phyloP scores from a whole-genome alignment of 2,329 filamentous ascomycete genomes.

The Fusarium sublunatum region DNA sequence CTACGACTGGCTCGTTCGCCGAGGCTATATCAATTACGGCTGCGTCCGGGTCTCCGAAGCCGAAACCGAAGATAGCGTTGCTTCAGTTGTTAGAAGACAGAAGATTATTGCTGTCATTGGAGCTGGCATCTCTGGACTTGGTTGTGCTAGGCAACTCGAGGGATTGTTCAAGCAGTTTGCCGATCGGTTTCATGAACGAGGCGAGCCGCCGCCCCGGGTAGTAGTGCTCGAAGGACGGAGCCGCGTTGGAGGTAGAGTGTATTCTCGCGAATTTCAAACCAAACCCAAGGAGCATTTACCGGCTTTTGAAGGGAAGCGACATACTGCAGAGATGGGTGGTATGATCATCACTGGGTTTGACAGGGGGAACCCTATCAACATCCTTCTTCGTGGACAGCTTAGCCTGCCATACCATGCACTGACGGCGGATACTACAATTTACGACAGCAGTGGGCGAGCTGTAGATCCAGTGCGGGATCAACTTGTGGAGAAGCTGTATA shows the following conservation, averaged over 20 bases:
- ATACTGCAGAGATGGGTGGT: conserved; percentile 95
- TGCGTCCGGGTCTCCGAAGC: conserved; percentile 74
- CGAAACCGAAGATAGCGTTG: conserved; percentile 56
- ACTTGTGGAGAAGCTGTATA: conserved; percentile 91
- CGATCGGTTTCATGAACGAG: conserved; percentile 71
- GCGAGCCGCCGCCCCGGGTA: conserved; percentile 77
- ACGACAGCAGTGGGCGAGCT: conserved; percentile 82
- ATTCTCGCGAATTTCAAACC: conserved; percentile 78
- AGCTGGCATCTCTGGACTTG: conserved; percentile 92
- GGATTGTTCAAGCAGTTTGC: conserved; percentile 85
- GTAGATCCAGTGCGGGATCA: conserved; percentile 84
- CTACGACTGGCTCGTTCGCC: conserved; percentile 90
- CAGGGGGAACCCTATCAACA: conserved; percentile 91
- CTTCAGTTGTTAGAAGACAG: conserved; percentile 57
- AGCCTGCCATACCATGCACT: conserved; percentile 87
- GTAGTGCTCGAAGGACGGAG: conserved; percentile 87
- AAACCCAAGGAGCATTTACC: conserved; percentile 64
- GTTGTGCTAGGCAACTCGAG: conserved; percentile 91
- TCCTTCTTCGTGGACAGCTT: conserved; percentile 90
- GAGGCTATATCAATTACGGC: conserved; percentile 96
- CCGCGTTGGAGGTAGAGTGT: conserved; percentile 90
- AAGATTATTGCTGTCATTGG: conserved; percentile 89
- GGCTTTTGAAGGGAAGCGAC: conserved; percentile 67
- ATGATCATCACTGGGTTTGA: conserved; percentile 99
- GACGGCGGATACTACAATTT: conserved; percentile 84